These are phyloP conservation scores for Rhizopus microsporus DNA, from an alignment of 371 early-diverging fungal genomes.

Conservation along the genomic window DNA sequence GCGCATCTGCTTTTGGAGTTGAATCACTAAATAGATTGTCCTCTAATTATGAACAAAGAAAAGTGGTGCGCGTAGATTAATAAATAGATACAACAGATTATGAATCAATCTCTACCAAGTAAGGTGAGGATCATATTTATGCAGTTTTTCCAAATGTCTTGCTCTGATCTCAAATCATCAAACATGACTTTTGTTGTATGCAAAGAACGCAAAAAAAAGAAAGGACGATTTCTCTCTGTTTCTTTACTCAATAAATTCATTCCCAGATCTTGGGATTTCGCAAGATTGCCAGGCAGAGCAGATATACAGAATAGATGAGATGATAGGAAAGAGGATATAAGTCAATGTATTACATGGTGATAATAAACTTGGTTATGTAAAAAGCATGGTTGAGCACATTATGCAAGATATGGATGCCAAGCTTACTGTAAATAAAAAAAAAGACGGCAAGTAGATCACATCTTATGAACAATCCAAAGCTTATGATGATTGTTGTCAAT, in stretches of 20 bases:
- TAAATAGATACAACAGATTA: slow-evolving; percentile 18
- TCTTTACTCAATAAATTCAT: background rate
- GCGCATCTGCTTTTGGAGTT: slow-evolving; percentile 7
- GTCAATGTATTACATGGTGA: too few relatives aligned
- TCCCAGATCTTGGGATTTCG: too few relatives aligned
- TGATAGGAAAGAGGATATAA: too few relatives aligned
- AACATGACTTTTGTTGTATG: slow-evolving; percentile 24
- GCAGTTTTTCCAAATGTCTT: slow-evolving; percentile 41
- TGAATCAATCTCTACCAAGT: slow-evolving; percentile 30
- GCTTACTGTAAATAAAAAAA: too few relatives aligned
- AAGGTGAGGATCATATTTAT: slow-evolving; percentile 37
- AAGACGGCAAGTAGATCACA: too few relatives aligned
- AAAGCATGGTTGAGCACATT: too few relatives aligned
- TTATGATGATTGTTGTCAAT: too few relatives aligned
- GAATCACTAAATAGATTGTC: slow-evolving; percentile 28
- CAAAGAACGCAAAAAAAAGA: slow-evolving; percentile 5
- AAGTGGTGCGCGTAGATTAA: slow-evolving; percentile 5
- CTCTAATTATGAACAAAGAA: slow-evolving; percentile 18
- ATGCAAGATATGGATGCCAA: too few relatives aligned
- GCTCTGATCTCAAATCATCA: slow-evolving; percentile 29
- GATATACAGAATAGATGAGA: too few relatives aligned
- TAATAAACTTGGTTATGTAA: too few relatives aligned
- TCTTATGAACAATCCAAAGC: too few relatives aligned
- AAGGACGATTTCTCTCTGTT: background rate
- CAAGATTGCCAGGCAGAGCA: too few relatives aligned